Evolutionary conservation across 345 rosid genomes (phyloP).

Genomic region (Citrus reticulata): DNA sequence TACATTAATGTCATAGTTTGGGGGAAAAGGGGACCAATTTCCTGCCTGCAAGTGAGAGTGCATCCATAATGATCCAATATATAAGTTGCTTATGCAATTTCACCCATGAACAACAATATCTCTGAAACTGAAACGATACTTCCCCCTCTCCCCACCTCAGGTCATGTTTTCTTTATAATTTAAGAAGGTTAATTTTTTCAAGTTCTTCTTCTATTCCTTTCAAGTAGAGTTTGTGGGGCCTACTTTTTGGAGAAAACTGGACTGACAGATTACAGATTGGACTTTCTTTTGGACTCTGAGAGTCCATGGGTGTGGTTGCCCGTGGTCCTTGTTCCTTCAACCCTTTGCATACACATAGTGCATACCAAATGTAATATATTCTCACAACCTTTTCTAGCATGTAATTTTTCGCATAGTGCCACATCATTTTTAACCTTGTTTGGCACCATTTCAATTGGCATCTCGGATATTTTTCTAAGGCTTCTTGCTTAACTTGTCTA

Average conservation of each 20-base stretch:
- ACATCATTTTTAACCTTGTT: neutral
- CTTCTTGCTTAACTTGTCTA: conserved; percentile 1
- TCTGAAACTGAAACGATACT: neutral
- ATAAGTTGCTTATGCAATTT: neutral
- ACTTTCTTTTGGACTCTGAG: neutral
- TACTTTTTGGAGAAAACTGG: neutral
- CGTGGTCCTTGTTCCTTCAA: neutral
- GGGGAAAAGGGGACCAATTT: neutral
- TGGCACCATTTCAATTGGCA: neutral
- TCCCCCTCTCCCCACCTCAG: too few relatives aligned
- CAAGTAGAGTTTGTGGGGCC: neutral
- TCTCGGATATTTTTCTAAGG: neutral
- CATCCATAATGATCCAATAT: neutral
- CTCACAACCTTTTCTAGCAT: neutral
- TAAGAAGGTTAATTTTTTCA: neutral
- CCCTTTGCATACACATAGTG: neutral
- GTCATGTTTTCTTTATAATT: neutral
- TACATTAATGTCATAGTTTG: neutral
- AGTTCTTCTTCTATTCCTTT: neutral
- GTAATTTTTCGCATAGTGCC: neutral
- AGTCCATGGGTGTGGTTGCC: neutral
- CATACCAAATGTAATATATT: too few relatives aligned
- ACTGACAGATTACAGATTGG: neutral
- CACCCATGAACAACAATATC: neutral
- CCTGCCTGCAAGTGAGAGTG: neutral